Percentiles rank a stretch among this genome's conserved stretches.
phyloP scores from a whole-genome alignment of 1,284 basidiomycete species.

The Trametes versicolor region DNA sequence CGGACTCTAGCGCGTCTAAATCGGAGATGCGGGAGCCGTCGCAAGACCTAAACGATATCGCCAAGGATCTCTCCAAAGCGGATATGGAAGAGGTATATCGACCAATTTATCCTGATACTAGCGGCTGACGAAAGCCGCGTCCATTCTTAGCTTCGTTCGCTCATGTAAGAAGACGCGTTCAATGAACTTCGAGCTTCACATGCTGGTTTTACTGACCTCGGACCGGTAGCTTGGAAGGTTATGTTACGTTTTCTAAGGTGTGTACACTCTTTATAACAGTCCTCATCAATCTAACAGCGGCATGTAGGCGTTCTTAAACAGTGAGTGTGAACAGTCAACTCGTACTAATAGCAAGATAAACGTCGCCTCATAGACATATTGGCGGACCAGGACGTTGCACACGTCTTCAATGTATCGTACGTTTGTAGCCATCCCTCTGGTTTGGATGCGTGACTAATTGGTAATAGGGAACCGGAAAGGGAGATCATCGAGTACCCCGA shows the following conservation, averaged over 20 bases:
- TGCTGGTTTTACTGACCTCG: not conserved
- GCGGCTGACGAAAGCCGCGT: not conserved
- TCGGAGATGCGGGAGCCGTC: not conserved
- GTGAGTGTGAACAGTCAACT: constrained; percentile 39
- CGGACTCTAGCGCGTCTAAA: not conserved
- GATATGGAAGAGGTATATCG: constrained; percentile 2
- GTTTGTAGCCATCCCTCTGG: constrained; percentile 26
- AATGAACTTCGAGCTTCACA: not conserved
- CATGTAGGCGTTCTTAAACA: constrained; percentile 60
- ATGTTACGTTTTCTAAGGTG: constrained; percentile 6
- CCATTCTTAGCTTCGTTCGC: not conserved
- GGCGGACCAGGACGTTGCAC: constrained; percentile 55
- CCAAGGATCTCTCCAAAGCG: not conserved
- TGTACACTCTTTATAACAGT: not conserved
- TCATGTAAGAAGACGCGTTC: not conserved
- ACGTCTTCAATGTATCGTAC: constrained; percentile 66
- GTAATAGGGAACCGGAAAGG: constrained; percentile 64
- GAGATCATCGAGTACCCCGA: constrained; percentile 66
- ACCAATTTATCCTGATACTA: too few relatives aligned
- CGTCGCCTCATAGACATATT: constrained; percentile 50
- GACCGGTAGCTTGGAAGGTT: constrained; percentile 6
- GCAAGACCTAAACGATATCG: not conserved
- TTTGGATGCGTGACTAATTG: not conserved
- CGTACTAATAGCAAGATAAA: not conserved
- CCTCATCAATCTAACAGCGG: too few relatives aligned